phyloP scores from a whole-genome alignment of 352 stramenopile genomes.

The Globisporangium uncinulatum region DNA sequence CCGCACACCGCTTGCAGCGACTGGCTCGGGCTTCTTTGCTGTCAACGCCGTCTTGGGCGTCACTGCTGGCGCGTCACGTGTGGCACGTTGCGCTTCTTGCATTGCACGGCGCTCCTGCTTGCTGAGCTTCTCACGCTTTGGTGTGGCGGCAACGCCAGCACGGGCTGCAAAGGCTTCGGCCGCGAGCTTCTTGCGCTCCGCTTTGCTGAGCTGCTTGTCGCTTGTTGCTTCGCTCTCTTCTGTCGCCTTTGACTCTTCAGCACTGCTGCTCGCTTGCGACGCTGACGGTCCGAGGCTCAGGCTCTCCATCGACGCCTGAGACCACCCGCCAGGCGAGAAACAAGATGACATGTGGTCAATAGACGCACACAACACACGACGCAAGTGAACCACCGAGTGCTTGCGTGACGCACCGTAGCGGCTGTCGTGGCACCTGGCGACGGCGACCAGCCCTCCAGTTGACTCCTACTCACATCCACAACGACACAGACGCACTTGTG shows the following conservation, averaged over 20 bases:
- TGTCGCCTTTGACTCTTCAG: too few species aligned
- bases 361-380: too few species aligned
- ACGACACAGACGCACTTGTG: too few species aligned
- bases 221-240: conserved; percentile 2
- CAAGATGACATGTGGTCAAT: too few species aligned
- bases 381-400: too few species aligned
- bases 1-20: conserved; percentile 37
- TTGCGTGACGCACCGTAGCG: conserved; percentile 8
- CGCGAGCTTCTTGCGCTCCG: conserved; percentile 65
- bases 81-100: conserved; percentile 87
- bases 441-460: conserved; percentile 61
- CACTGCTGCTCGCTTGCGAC: too few species aligned
- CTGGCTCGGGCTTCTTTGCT: conserved; percentile 30
- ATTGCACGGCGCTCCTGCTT: conserved; percentile 91
- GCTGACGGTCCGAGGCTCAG: conserved; percentile 37
- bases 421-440: conserved; percentile 14
- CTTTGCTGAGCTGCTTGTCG: conserved; percentile 50
- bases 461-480: conserved; percentile 39
- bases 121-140: conserved; percentile 80
- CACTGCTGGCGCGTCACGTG: conserved; percentile 47
- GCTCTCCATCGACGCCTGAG: conserved; percentile 40
- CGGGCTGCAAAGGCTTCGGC: conserved; percentile 56
- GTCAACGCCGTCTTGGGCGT: conserved; percentile 1
- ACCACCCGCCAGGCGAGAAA: too few species aligned
- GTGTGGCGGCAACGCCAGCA: conserved; percentile 16